Evolutionary conservation across 2,329 filamentous ascomycete genomes (phyloP), one percentile per base, ranked within the genome.

Genomic region (Daldinia sp.): DNA sequence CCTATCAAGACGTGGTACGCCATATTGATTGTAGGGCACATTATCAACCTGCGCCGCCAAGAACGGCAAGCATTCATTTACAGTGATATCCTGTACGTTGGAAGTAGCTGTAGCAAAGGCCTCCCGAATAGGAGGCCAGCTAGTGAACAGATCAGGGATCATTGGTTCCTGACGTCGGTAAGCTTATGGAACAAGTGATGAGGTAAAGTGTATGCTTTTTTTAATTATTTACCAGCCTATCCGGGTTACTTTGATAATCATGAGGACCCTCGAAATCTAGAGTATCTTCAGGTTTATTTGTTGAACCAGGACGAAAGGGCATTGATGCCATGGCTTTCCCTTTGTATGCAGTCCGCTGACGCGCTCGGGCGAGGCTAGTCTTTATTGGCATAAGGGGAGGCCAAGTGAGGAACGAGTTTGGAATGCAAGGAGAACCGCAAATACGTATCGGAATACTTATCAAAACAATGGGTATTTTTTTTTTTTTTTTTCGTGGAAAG

Each of bases 1-100:
- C 46, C 91, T 89, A 73, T 90, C 86, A n/a, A 99, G 87, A 63
- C 85, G 85, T 13, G 93, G 92, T 39, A 98, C 82, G 13, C 93
- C 94, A 78, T 90, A 84, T 58, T 81, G 82, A 80, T 97, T 97
- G 80, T 88, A 86, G 18, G 81, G 73, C 59, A 84, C 77, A 28
- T 81, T 79, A 26, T 84, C 82, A 65, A 86, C 82, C 55, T 83
- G 83, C 46, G 82, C 84, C n/a, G 77, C 82, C 81, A 97, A 83
- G 71, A 90, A 91, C 0, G 91, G 90, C 33, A 94, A 81, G 74
- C 92, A 92, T 74, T 87, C 86, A 41, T 88, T 80, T 61, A 93
- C 82, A 0, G 92, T 95, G 63, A 88, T 83, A 65, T 91, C 86
- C 79, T 97, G 93, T 30, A 88, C 78, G 56, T 80, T 77, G 0